Percentiles rank a stretch among this genome's conserved stretches.
These are phyloP conservation scores for Phytophthora meadii DNA, from an alignment of 352 stramenopile genomes.

Conservation along the genomic window DNA sequence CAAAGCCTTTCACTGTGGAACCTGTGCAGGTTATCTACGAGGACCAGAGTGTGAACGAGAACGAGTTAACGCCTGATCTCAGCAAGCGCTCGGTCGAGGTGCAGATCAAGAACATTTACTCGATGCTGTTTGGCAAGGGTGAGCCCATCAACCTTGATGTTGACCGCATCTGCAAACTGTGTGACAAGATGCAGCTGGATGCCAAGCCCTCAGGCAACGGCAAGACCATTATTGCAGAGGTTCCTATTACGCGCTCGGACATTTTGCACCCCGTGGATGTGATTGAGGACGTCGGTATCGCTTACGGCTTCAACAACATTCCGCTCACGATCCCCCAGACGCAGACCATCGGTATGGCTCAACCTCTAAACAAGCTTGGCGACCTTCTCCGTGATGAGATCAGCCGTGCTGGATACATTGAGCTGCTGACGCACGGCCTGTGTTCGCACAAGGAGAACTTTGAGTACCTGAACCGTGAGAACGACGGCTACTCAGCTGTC, in stretches of 20 bases:
- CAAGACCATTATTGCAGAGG: conserved; percentile 90
- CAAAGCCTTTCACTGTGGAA: conserved; percentile 96
- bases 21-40: conserved; percentile 98
- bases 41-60: conserved; percentile 64
- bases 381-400: conserved; percentile 99
- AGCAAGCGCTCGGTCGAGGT: conserved; percentile 89
- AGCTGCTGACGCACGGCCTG: conserved; percentile 98
- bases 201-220: conserved; percentile 70
- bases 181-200: conserved; percentile 99
- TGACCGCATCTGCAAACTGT: conserved; percentile 92
- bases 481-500: conserved; percentile 91
- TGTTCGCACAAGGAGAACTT: conserved; percentile 99
- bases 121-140: conserved; percentile 86
- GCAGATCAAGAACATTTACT: conserved; percentile 88
- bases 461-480: conserved; percentile 88
- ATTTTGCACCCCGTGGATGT: conserved; percentile 99
- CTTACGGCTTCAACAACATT: conserved; percentile 99
- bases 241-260: conserved; percentile 98
- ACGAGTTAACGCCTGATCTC: conserved; percentile 94
- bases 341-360: conserved; percentile 94
- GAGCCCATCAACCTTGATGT: conserved; percentile 85
- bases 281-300: conserved; percentile 99
- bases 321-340: conserved; percentile 94
- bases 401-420: conserved; percentile 96
- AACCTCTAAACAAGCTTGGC: conserved; percentile 98